Evolutionary conservation across 352 stramenopile genomes (phyloP).

Genomic region (Globisporangium iwayamae): DNA sequence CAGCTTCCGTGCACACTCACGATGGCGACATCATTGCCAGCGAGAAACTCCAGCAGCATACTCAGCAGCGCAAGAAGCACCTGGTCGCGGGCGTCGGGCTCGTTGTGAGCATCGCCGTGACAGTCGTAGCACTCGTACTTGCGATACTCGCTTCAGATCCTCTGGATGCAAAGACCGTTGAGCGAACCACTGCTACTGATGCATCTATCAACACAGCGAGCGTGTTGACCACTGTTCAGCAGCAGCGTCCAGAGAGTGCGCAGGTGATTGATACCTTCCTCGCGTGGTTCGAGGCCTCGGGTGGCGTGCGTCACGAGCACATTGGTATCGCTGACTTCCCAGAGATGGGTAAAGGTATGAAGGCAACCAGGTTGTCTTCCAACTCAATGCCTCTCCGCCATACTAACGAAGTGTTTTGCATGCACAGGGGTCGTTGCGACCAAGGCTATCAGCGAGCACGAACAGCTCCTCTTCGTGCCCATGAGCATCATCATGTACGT

Average conservation of each 20-base stretch:
- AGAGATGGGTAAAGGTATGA: conserved; percentile 32
- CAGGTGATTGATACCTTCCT: conserved; percentile 27
- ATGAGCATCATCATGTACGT: conserved; percentile 42
- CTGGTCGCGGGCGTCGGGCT: conserved; percentile 10
- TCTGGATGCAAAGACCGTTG: neutral
- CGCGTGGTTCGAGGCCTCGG: conserved; percentile 37
- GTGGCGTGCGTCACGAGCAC: conserved; percentile 20
- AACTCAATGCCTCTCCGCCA: too few species aligned
- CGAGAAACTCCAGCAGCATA: neutral
- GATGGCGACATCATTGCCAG: neutral
- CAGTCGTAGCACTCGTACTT: neutral
- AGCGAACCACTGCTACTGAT: neutral
- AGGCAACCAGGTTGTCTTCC: neutral
- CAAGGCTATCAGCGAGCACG: conserved; percentile 24
- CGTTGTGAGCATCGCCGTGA: neutral
- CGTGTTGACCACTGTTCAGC: too few species aligned
- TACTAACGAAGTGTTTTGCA: neutral
- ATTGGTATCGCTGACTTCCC: conserved; percentile 29
- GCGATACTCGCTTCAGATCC: conserved; percentile 11
- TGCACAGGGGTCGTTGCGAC: conserved; percentile 27
- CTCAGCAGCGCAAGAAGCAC: neutral
- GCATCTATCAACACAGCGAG: neutral
- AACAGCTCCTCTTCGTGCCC: conserved; percentile 39
- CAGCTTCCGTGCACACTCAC: neutral
- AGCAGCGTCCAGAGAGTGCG: neutral